A percentile compares a stretch with the other conserved stretches of the same genome.
Evolutionary conservation across 345 rosid species (phyloP).

Genomic region (Rhodamnia rubescens): DNA sequence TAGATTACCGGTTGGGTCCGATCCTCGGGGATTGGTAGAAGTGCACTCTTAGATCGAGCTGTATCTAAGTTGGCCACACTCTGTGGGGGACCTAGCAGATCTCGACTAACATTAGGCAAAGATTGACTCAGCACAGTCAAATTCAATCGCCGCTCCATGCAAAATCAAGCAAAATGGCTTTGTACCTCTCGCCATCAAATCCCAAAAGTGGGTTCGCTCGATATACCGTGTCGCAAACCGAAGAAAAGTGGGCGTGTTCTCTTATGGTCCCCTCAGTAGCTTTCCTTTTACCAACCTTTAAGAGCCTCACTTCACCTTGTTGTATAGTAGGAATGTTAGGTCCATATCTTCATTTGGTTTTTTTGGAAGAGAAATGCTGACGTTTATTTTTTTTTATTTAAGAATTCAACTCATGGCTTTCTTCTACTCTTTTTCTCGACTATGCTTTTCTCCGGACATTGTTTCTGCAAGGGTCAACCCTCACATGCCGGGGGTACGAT

Average conservation of each 20-base stretch:
- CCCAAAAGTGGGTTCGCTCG: neutral
- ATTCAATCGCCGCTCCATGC: neutral
- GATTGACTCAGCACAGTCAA: neutral
- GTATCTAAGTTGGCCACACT: neutral
- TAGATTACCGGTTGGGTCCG: too few species aligned
- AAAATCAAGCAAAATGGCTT: neutral
- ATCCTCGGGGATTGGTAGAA: neutral
- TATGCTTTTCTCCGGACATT: too few species aligned
- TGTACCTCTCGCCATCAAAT: neutral
- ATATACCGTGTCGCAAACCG: too few species aligned
- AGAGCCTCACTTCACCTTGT: neutral
- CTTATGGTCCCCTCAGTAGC: neutral
- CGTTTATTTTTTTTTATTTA: neutral
- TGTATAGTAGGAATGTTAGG: neutral
- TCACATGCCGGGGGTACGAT: rapidly evolving
- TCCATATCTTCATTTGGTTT: neutral
- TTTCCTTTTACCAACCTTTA: neutral
- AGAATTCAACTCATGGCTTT: neutral
- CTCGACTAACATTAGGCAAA: neutral
- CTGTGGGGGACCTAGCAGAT: neutral
- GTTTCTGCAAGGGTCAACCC: neutral
- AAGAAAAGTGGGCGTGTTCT: neutral
- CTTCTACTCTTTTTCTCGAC: neutral
- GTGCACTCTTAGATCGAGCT: neutral
- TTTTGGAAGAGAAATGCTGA: neutral